Base-by-base conservation (phyloP, 352 stramenopile genomes). In the Phytophthora quininea region DNA sequence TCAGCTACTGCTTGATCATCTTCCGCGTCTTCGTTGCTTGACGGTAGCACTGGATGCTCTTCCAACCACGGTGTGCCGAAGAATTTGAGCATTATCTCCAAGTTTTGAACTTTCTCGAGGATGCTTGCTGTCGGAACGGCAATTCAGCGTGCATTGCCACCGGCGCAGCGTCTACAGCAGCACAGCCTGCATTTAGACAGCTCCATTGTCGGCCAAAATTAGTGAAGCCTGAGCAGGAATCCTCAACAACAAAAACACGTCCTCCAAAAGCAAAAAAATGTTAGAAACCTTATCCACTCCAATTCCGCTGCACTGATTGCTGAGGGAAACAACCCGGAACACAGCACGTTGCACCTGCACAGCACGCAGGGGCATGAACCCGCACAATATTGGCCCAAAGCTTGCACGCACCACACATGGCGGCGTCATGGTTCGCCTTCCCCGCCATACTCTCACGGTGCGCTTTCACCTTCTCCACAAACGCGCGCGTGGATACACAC, bases 361-460 rank as follows among this genome's bases (percentile, higher is more conserved):
- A 57, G 63, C 80, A 89, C 7, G 53, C 68, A 7, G 56, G 51
- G 3, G 52, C 50, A 51, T 89, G 80, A 3, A 69, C 69, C 5
- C 62, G 35, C 30, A 86, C 60, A 56, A 89, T 86, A 31, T 63
- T 55, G 3, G 42, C 52, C 80, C 80, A 89, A n/a, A 89, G 72
- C 59, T 89, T 79, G 51, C 80, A 89, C n/a, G 80, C 80, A 45
- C 77, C 78, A 49, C 80, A 89, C n/a, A 43, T 70, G 12, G 56
- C 46, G 15, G 58, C 42, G 49, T 81, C 70, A 27, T 89, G 80
- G 2, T 32, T 54, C 0, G 59, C 35, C 30, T 66, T 64, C 8
- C 65, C 49, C 3, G 48, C 52, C 77, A 74, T 75, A 10, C 40
- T 62, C 19, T 49, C 38, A 53, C 77, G 58, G 56, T 89, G 80